Percentiles rank a stretch among this genome's conserved stretches.
Evolutionary conservation across 2,329 filamentous ascomycete genomes (phyloP).

Genomic region (Xylariales sp.): DNA sequence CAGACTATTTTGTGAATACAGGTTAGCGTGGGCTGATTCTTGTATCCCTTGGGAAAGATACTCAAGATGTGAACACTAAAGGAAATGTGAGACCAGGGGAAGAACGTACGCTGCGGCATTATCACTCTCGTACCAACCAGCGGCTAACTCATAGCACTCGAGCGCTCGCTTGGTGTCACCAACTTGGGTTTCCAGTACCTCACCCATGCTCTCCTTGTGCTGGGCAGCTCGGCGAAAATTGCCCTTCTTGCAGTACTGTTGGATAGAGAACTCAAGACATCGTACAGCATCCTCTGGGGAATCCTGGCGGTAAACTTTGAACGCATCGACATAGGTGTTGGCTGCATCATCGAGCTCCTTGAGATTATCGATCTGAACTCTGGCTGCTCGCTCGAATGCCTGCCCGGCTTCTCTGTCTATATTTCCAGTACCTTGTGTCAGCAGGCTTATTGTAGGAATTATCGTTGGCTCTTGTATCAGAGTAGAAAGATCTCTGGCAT

Average conservation of each 20-base stretch:
- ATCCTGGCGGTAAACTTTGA: slow-evolving; percentile 88
- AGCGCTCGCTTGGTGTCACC: slow-evolving; percentile 75
- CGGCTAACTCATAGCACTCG: slow-evolving; percentile 79
- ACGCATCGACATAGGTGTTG: slow-evolving; percentile 83
- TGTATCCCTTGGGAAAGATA: no score
- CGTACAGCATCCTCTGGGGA: slow-evolving; percentile 78
- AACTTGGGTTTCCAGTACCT: slow-evolving; percentile 79
- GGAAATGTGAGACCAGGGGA: neutral
- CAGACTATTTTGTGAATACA: slow-evolving; percentile 34
- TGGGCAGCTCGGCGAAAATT: slow-evolving; percentile 89
- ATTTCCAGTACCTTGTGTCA: neutral
- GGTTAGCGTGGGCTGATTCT: no score
- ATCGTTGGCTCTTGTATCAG: no score
- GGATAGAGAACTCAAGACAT: slow-evolving; percentile 74
- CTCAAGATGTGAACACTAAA: no score
- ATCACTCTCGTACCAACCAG: slow-evolving; percentile 84
- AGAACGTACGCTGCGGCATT: slow-evolving; percentile 60
- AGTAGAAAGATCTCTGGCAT: no score
- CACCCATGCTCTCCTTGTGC: slow-evolving; percentile 83
- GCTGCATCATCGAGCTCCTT: slow-evolving; percentile 92
- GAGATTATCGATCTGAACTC: slow-evolving; percentile 72
- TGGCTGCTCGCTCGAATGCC: slow-evolving; percentile 82
- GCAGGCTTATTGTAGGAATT: slow-evolving; percentile 5
- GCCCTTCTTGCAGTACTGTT: slow-evolving; percentile 82
- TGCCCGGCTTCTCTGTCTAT: slow-evolving; percentile 79